These are phyloP conservation scores for Epichloe elymi DNA, from an alignment of 2,329 filamentous ascomycete genomes.

Conservation along the genomic window DNA sequence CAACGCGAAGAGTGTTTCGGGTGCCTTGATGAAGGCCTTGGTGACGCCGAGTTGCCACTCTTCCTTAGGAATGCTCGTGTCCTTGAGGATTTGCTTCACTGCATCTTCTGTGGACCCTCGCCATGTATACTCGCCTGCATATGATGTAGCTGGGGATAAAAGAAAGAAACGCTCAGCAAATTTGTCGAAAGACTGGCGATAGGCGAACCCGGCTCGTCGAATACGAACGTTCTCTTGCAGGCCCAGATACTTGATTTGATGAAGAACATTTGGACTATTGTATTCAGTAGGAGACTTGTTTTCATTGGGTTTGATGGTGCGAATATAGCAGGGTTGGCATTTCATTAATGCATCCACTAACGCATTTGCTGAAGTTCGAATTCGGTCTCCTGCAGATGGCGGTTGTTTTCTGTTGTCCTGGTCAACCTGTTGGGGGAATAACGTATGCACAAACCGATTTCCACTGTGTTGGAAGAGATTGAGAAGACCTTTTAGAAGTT, in stretches of 20 bases:
- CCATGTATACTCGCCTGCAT: constrained; percentile 96
- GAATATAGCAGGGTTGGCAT: constrained; percentile 92
- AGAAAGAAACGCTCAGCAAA: constrained; percentile 97
- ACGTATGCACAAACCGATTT: constrained; percentile 72
- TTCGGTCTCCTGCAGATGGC: constrained; percentile 91
- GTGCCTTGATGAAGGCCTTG: constrained; percentile 96
- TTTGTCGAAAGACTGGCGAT: constrained; percentile 93
- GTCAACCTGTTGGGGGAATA: constrained; percentile 85
- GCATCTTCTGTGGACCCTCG: constrained; percentile 77
- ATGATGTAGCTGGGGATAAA: constrained; percentile 84
- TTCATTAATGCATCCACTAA: constrained; percentile 94
- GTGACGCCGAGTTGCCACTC: constrained; percentile 96
- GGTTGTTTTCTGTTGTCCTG: constrained; percentile 91
- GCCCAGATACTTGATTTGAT: constrained; percentile 98
- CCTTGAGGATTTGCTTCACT: constrained; percentile 84
- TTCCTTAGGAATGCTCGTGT: constrained; percentile 87
- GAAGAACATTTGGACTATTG: constrained; percentile 80
- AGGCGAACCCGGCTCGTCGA: constrained; percentile 88
- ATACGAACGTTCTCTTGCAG: constrained; percentile 99
- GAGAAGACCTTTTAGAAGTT: constrained; percentile 84
- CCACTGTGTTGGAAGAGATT: constrained; percentile 73
- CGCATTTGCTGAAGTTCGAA: constrained; percentile 87
- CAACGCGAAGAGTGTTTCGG: constrained; percentile 88
- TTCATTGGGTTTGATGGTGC: constrained; percentile 98
- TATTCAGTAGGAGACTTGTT: constrained; percentile 95